phyloP scores from a whole-genome alignment of 371 early-diverging fungal species.

The Apophysomyces sp. region DNA sequence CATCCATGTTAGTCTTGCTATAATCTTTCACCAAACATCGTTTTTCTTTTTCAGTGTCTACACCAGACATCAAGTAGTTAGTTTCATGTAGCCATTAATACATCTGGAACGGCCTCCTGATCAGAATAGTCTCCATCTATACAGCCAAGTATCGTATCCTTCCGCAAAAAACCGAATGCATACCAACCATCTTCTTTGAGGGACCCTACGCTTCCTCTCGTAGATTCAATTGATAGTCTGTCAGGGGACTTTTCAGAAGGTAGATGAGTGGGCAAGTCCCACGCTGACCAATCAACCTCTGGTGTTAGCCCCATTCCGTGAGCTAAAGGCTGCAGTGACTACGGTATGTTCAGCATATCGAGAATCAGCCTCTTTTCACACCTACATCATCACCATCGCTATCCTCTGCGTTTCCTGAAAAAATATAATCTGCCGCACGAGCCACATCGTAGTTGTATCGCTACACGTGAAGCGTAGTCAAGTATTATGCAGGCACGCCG shows the following conservation, averaged over 20 bases:
- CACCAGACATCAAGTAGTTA: neutral
- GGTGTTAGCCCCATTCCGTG: neutral
- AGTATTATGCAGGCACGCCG: neutral
- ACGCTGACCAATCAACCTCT: neutral
- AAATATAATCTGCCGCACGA: constrained; percentile 52
- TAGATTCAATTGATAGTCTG: neutral
- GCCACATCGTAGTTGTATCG: constrained; percentile 50
- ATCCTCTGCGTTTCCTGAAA: constrained; percentile 35
- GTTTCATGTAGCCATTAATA: neutral
- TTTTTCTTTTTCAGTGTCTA: neutral
- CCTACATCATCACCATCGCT: constrained; percentile 11
- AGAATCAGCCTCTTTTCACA: neutral
- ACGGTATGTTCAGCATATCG: neutral
- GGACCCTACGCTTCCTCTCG: neutral
- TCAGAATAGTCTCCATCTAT: neutral
- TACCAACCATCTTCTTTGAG: constrained; percentile 1
- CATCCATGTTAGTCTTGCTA: neutral
- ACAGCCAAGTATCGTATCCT: neutral
- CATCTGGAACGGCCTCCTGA: neutral
- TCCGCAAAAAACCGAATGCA: neutral
- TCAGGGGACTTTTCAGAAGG: neutral
- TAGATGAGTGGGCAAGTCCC: neutral
- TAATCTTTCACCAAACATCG: constrained; percentile 10
- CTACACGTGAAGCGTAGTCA: constrained; percentile 12
- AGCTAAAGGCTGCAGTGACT: neutral